Evolutionary conservation across 2,329 filamentous ascomycete genomes (phyloP), one percentile per base, ranked within the genome.

Genomic region (Macroventuria anomochaeta): DNA sequence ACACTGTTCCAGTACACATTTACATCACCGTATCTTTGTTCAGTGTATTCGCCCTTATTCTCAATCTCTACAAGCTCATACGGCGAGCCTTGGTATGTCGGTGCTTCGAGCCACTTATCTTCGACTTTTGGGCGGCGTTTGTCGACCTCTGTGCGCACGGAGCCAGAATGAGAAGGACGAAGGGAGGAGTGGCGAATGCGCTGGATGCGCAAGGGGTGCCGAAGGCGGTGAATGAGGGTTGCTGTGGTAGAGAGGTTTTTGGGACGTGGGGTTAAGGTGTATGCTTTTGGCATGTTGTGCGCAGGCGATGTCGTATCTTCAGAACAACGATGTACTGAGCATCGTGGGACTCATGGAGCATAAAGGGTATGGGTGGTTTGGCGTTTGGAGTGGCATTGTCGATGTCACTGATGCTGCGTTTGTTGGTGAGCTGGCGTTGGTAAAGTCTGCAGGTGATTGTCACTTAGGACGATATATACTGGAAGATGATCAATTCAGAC

Each of bases 1-100:
- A 49, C 49, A 31, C 59, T 63, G 38, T 65, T 67, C 49, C 60
- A 63, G 21, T 53, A 67, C 6, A 59, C n/a, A 15, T 64, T 34
- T 6, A 55, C 38, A 18, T 58, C 46, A 7, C 39, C 46, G 34
- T 65, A 64, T 15, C 58, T 41, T 26, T 44, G 38, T 3, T 53
- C 28, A 17, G 26, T 57, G 18, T 57, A 58, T 15, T 57, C 51
- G 1, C 64, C 64, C n/a, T 36, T 43, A 21, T 65, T 59, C 12
- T 50, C 47, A 21, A 64, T 59, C 2, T 54, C 43, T 1, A 58
- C 48, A 38, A 65, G 34, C 15, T 46, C 20, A n/a, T 17, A n/a
- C 4, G n/a, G 34, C 18, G 33, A 49, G n/a, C 29, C 31, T 11
- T 25, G 25, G 17, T 17, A 52, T 10, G 41, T 36, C 11, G 40